These are phyloP conservation scores for Botrytis medusae DNA, from an alignment of 2,329 filamentous ascomycete genomes.

Conservation along the genomic window DNA sequence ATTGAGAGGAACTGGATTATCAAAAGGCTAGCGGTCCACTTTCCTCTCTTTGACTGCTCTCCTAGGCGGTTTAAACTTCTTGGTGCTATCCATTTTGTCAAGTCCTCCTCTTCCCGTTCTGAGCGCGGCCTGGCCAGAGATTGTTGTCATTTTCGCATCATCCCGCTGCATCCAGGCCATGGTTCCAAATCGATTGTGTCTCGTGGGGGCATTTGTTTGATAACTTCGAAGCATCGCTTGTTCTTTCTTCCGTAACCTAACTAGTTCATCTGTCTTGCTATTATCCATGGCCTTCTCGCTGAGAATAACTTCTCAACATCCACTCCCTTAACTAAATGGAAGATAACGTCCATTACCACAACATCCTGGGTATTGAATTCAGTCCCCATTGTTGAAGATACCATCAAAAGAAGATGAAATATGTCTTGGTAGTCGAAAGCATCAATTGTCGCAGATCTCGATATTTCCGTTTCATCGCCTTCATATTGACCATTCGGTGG, in stretches of 20 bases:
- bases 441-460: conserved; percentile 82
- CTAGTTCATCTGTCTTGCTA: conserved; percentile 71
- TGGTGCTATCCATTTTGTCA: conserved; percentile 85
- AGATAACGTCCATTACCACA: conserved; percentile 86
- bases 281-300: conserved; percentile 69
- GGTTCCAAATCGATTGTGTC: conserved; percentile 92
- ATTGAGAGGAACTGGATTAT: conserved; percentile 68
- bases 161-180: conserved; percentile 96
- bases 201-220: conserved; percentile 74
- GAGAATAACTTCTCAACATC: conserved; percentile 81
- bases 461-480: conserved; percentile 87
- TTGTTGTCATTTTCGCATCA: conserved; percentile 77
- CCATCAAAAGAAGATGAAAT: conserved; percentile 77
- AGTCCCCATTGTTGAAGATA: conserved; percentile 90
- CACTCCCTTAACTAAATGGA: conserved; percentile 88
- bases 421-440: conserved; percentile 90
- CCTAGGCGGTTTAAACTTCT: conserved; percentile 84
- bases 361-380: conserved; percentile 90
- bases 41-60: conserved; percentile 59
- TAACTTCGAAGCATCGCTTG: conserved; percentile 77
- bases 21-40: conserved; percentile 73
- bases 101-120: conserved; percentile 70
- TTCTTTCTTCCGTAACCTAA: conserved; percentile 75
- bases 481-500: conserved; percentile 72
- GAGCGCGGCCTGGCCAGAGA: conserved; percentile 86